Evolutionary conservation across 768 basidiomycete species (phyloP), one percentile per base, ranked within the genome.

Genomic region (Mycena metata): DNA sequence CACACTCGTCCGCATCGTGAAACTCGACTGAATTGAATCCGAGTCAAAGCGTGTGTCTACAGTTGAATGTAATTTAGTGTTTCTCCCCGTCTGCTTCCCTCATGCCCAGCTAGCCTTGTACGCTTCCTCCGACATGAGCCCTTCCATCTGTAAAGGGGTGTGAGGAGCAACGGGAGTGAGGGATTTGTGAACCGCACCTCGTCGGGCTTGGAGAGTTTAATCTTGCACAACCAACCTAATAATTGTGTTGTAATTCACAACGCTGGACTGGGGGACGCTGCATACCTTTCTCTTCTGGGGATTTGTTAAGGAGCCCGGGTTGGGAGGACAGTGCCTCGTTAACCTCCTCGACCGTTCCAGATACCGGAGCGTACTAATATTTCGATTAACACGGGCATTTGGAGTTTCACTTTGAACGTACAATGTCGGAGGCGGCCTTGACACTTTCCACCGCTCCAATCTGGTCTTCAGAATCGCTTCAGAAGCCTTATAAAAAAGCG

Each of bases 361-460:
- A 95, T 23, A 99, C 88, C 33, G 98, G 98, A 6, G 97, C 95
- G 80, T 93, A 99, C 94, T 96, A 68, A 41, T 21, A 67, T 68
- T 76, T 62, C 26, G 58, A 52, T 45, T 63, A 12, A 42, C 16
- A 45, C 66, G 54, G 33, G 12, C 64, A 8, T 60, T 57, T 59
- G 36, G 15, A 58, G 45, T 50, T 17, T 36, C 42, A 77, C 76
- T 33, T 36, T 54, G 41, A 26, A 82, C 85, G 78, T 67, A 94
- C 94, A 76, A 98, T 96, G 77, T 98, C 96, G 2, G 96, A 96
- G 43, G 96, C 95, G 33, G 96, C 96, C 78, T 98, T 98, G 64
- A 98, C 96, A 69, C 96, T 97, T 80, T 98, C 96, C 12, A 98
- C 95, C 9, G 94, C 94, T 56, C 96, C 96, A 77, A 97, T 92